Conservation (phyloP, 441 rosid species). For the Sinapis alba region DNA sequence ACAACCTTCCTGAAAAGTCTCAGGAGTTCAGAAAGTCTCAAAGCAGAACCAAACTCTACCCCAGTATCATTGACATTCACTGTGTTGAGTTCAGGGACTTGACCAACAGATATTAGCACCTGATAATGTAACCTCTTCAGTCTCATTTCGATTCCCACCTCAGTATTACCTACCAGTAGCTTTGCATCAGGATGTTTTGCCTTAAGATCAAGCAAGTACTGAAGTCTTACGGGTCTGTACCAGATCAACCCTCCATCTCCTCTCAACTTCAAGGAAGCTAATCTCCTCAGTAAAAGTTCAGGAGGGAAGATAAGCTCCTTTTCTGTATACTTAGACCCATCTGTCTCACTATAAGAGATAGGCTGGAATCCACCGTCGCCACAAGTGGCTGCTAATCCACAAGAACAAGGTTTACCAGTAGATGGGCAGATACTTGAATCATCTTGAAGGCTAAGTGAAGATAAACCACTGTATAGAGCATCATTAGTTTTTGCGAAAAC, state of each 20-base stretch:
- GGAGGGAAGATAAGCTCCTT: constrained; percentile 95
- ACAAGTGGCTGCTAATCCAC: constrained; percentile 41
- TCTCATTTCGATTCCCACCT: constrained; percentile 96
- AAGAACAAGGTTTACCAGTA: constrained; percentile 91
- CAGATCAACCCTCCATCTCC: neutral
- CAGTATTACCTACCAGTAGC: constrained; percentile 83
- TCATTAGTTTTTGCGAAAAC: constrained; percentile 84
- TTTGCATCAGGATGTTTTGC: constrained; percentile 75
- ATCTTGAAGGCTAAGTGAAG: constrained; percentile 53
- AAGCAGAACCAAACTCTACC: constrained; percentile 84
- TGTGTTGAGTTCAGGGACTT: constrained; percentile 77
- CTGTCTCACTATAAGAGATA: constrained; percentile 67
- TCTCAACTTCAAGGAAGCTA: neutral
- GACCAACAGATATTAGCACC: constrained; percentile 66
- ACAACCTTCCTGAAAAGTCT: constrained; percentile 58
- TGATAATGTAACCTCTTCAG: constrained; percentile 75
- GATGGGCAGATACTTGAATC: constrained; percentile 49
- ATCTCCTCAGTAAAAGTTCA: constrained; percentile 68
- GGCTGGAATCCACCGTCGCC: constrained; percentile 43
- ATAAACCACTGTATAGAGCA: constrained; percentile 52
- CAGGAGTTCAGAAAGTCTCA: constrained; percentile 72
- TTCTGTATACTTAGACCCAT: constrained; percentile 67
- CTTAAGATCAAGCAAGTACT: constrained; percentile 68
- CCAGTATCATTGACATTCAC: constrained; percentile 77
- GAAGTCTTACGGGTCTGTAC: constrained; percentile 61